Evolutionary conservation across 208 protist species (phyloP).

Genomic region (Porcisia hertigi): DNA sequence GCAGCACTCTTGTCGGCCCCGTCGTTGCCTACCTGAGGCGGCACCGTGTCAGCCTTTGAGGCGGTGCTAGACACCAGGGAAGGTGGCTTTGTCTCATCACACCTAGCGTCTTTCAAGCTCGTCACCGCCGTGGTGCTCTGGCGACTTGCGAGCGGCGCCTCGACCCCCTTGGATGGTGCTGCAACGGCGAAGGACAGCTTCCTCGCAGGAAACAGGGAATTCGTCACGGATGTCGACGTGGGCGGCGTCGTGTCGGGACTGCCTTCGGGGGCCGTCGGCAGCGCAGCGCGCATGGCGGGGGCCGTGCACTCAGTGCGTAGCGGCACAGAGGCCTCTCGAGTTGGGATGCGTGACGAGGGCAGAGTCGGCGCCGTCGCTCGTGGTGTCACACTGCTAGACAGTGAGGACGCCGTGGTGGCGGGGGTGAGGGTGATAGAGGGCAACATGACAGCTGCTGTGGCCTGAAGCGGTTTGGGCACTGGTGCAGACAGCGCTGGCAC

Average conservation of each 20-base stretch:
- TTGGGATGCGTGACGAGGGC: conserved; percentile 16
- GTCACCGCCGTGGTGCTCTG: neutral
- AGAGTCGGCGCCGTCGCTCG: conserved; percentile 15
- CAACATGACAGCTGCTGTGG: neutral
- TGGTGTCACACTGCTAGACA: conserved; percentile 16
- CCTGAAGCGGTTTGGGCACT: neutral
- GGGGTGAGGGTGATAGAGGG: neutral
- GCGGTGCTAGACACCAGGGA: neutral
- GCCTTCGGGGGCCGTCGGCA: neutral
- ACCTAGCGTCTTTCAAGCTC: neutral
- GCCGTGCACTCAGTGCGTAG: conserved; percentile 4
- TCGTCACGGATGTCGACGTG: neutral
- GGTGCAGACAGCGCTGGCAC: neutral
- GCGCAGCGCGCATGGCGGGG: neutral
- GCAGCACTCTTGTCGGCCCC: neutral
- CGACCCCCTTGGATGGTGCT: neutral
- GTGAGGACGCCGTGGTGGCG: conserved; percentile 5
- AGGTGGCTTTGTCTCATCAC: neutral
- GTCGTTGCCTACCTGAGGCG: neutral
- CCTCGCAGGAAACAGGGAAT: neutral
- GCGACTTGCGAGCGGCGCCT: neutral
- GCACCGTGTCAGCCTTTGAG: neutral
- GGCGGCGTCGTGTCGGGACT: neutral
- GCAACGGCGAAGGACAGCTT: neutral
- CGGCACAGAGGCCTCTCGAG: conserved; percentile 18